phyloP scores from a whole-genome alignment of 2,329 filamentous ascomycete genomes.

The Alternaria alternata region DNA sequence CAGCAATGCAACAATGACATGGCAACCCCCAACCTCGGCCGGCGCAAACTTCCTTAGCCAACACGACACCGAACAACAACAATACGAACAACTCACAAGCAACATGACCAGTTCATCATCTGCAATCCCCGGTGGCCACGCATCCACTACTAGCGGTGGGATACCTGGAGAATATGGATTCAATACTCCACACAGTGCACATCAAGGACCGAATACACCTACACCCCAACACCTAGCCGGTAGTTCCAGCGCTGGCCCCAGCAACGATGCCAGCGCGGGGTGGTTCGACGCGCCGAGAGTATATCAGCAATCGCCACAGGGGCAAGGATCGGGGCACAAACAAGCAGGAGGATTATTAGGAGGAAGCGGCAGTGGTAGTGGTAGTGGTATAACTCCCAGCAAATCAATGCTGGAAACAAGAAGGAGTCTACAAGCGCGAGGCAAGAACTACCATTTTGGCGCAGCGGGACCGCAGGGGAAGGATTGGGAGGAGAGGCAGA shows the following conservation, averaged over 20 bases:
- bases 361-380: background rate
- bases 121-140: background rate
- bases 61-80: background rate
- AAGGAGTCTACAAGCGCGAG: slow-evolving; percentile 39
- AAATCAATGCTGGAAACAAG: slow-evolving; percentile 30
- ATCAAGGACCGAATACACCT: too few species aligned
- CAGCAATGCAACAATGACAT: slow-evolving; percentile 14
- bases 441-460: slow-evolving; percentile 10
- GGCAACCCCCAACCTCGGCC: slow-evolving; percentile 1
- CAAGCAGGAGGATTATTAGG: background rate
- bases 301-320: background rate
- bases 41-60: background rate
- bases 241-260: background rate
- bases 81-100: background rate
- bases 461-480: background rate
- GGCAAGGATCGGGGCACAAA: background rate
- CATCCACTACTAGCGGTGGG: background rate
- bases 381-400: background rate
- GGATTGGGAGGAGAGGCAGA: slow-evolving; percentile 30
- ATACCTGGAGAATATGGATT: too few species aligned
- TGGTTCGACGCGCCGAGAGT: background rate
- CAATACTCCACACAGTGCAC: too few species aligned
- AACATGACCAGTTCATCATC: background rate
- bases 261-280: background rate
- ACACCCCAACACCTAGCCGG: too few species aligned